These are phyloP conservation scores for Peniophora sp. DNA, from an alignment of 1,284 basidiomycete genomes.

Conservation along the genomic window DNA sequence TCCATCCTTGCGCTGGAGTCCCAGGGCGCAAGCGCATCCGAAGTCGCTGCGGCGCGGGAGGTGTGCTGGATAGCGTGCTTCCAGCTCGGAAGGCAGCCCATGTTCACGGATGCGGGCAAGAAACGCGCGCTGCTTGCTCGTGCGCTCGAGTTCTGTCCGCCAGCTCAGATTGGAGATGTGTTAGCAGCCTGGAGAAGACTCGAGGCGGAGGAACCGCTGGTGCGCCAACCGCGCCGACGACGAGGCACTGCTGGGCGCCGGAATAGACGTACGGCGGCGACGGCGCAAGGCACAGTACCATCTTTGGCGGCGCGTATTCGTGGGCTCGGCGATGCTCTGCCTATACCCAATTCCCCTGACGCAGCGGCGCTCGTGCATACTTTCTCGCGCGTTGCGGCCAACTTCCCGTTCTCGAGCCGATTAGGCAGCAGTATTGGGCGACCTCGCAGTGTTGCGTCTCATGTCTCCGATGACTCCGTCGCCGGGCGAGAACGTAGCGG, in stretches of 20 bases:
- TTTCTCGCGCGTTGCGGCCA: conserved; percentile 70
- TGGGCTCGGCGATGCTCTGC: conserved; percentile 40
- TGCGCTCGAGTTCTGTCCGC: conserved; percentile 82
- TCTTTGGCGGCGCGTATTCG: conserved; percentile 55
- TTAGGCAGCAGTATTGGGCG: conserved; percentile 26
- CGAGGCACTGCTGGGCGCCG: conserved; percentile 4
- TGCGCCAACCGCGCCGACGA: conserved; percentile 21
- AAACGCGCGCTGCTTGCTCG: conserved; percentile 72
- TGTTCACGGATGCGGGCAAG: conserved; percentile 59
- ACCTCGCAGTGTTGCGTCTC: conserved; percentile 26
- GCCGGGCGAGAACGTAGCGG: conserved; percentile 28
- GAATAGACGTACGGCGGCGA: neutral
- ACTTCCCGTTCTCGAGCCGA: conserved; percentile 54
- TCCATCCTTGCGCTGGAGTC: conserved; percentile 43
- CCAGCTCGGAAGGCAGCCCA: conserved; percentile 75
- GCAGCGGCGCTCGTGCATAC: conserved; percentile 68
- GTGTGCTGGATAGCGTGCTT: conserved; percentile 85
- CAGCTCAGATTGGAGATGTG: conserved; percentile 69
- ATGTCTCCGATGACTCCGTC: conserved; percentile 30
- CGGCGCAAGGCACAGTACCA: conserved; percentile 12
- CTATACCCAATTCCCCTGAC: conserved; percentile 58
- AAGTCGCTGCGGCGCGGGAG: conserved; percentile 57
- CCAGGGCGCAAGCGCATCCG: conserved; percentile 33
- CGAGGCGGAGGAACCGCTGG: conserved; percentile 53
- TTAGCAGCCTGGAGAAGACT: conserved; percentile 66